Evolutionary conservation across 805 yeast species (phyloP), one percentile per base, ranked within the genome.

Genomic region (Barnettozyma wickerhamii): DNA sequence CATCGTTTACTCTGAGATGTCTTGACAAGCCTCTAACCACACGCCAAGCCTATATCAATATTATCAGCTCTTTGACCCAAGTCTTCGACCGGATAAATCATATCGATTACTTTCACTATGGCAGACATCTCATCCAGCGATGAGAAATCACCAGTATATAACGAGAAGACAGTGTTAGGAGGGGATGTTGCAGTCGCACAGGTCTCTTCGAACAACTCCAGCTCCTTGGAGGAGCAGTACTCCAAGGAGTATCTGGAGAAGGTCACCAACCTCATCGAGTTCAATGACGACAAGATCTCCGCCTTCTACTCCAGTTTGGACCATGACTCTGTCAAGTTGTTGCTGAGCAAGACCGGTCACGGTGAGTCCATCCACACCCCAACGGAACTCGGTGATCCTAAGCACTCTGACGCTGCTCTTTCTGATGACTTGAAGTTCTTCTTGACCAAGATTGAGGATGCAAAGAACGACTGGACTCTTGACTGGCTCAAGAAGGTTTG

Each of bases 401-500:
- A 23, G 9, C 12, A 23, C 9, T 23, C 26, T 23, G 26, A 2
- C 2, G 26, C 9, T 23, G 26, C 26, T 12, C n/a, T 37, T 2
- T 19, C 45, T 5, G 7, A 10, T 19, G 38, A 42, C 34, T 18
- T 33, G 26, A 42, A 37, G 19, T 37, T 19, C 31, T 33, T 42
- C 31, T 26, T 42, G 18, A n/a, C 19, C 17, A 37, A 37, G 10
- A 30, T 38, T n/a, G 18, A 30, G 4, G 19, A 6, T 6, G 38
- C 3, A 52, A 47, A 62, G 12, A 39, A 71, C 35, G 62, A 58
- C 20, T 45, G 50, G 19, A 39, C 45, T 14, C 9, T 47, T 10
- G 45, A 27, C 7, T 40, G 40, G 40, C 53, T 78, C 34, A 51
- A 56, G 24, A 58, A 62, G 14, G 68, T 72, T 5, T 45, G 68